These are phyloP conservation scores for Leishmania aethiopica DNA, from an alignment of 208 protist species.

Conservation along the genomic window DNA sequence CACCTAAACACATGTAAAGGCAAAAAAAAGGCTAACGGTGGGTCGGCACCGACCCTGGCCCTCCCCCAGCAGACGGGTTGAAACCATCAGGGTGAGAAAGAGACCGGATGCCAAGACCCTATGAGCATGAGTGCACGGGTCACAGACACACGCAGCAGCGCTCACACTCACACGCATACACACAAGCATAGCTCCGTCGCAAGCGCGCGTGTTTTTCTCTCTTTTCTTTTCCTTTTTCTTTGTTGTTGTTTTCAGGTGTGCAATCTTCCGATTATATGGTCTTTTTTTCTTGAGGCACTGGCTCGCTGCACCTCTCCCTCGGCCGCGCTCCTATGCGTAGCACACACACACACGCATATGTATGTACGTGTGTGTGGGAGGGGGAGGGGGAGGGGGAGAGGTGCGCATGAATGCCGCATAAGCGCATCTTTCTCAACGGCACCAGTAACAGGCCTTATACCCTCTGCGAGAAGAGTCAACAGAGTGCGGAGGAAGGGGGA, in stretches of 20 bases:
- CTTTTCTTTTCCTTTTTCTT: background rate
- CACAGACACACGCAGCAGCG: no score
- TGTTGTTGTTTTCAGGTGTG: background rate
- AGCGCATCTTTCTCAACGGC: background rate
- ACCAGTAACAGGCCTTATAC: background rate
- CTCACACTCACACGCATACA: background rate
- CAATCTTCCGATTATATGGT: background rate
- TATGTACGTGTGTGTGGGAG: background rate
- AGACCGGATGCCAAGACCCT: background rate
- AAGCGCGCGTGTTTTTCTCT: background rate
- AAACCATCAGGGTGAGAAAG: background rate
- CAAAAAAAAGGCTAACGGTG: background rate
- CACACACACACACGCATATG: no score
- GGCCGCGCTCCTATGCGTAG: background rate
- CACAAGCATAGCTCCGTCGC: background rate
- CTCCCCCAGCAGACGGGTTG: background rate
- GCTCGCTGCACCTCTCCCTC: background rate
- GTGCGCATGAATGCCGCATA: background rate
- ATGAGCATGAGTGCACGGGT: no score
- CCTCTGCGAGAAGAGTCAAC: background rate
- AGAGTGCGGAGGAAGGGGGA: no score
- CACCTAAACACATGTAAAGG: background rate
- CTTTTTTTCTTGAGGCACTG: background rate
- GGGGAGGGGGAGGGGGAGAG: background rate
- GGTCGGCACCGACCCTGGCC: background rate